phyloP scores from a whole-genome alignment of 1,139 yeast genomes.

The Geotrichum bryndzae region DNA sequence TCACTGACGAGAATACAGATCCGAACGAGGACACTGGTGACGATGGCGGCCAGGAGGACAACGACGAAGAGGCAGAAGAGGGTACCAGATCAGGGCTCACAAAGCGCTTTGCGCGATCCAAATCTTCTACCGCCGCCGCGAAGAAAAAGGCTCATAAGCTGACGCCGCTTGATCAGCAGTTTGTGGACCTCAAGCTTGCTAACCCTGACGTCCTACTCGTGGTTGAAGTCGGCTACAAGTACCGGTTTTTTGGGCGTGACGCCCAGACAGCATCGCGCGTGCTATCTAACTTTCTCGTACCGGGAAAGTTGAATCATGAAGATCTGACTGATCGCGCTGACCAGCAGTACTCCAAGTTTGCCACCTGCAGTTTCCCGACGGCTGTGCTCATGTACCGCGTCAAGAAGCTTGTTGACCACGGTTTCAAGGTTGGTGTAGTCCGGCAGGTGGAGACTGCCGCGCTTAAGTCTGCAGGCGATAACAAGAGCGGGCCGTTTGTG shows the following conservation, averaged over 20 bases:
- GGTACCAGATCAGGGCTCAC: background rate
- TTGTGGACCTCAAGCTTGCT: conserved; percentile 52
- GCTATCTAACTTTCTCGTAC: conserved; percentile 64
- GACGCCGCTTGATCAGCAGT: conserved; percentile 81
- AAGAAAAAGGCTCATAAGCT: conserved; percentile 30
- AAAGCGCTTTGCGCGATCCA: background rate
- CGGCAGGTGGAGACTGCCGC: conserved; percentile 82
- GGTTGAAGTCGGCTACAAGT: conserved; percentile 87
- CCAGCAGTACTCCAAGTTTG: conserved; percentile 49
- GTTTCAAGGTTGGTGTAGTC: conserved; percentile 72
- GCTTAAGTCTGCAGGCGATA: conserved; percentile 47
- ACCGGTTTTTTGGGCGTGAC: conserved; percentile 78
- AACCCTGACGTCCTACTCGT: conserved; percentile 66
- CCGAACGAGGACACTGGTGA: background rate
- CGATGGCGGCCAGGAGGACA: conserved; percentile 7
- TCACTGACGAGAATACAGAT: background rate
- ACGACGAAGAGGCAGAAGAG: conserved; percentile 4
- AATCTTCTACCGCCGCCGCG: background rate
- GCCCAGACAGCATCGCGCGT: conserved; percentile 63
- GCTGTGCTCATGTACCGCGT: conserved; percentile 66
- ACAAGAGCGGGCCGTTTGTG: conserved; percentile 51
- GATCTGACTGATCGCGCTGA: conserved; percentile 16
- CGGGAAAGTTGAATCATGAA: conserved; percentile 39
- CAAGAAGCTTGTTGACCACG: conserved; percentile 39
- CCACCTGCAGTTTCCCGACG: conserved; percentile 83